A percentile compares a stretch with the other conserved stretches of the same genome.
Conservation (phyloP, 2,329 filamentous ascomycete species). For the Penicillium concentricum region DNA sequence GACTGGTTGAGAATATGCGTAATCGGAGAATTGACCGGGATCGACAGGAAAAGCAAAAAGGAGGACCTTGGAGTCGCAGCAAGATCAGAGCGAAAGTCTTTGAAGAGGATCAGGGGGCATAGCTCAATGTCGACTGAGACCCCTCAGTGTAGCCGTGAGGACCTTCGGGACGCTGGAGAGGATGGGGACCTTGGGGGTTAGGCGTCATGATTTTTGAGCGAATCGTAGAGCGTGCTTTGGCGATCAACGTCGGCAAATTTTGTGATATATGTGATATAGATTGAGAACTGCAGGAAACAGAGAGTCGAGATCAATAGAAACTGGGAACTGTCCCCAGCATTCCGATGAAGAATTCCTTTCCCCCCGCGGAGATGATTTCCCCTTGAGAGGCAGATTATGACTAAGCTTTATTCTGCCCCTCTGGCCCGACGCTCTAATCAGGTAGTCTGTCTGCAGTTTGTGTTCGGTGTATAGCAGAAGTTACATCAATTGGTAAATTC, state of each 20-base stretch:
- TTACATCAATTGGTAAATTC: background rate
- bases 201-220: conserved; percentile 20
- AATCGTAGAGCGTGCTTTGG: conserved; percentile 15
- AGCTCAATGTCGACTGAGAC: conserved; percentile 1
- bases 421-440: background rate
- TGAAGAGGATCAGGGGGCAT: conserved; percentile 7
- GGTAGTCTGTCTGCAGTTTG: background rate
- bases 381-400: background rate
- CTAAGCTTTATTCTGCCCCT: conserved; percentile 10
- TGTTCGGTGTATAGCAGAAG: background rate
- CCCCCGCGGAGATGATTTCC: background rate
- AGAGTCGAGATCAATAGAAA: background rate
- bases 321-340: conserved; percentile 4
- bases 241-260: background rate
- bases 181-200: conserved; percentile 37
- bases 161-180: conserved; percentile 16
- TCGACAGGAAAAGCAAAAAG: conserved; percentile 11
- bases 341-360: conserved; percentile 5
- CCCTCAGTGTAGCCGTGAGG: conserved; percentile 8
- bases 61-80: conserved; percentile 19
- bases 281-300: background rate
- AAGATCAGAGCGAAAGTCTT: background rate
- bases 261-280: background rate
- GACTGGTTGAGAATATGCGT: conserved; percentile 9
- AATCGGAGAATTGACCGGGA: conserved; percentile 22